phyloP scores from a whole-genome alignment of 768 basidiomycete species.

The Serendipita sp. region DNA sequence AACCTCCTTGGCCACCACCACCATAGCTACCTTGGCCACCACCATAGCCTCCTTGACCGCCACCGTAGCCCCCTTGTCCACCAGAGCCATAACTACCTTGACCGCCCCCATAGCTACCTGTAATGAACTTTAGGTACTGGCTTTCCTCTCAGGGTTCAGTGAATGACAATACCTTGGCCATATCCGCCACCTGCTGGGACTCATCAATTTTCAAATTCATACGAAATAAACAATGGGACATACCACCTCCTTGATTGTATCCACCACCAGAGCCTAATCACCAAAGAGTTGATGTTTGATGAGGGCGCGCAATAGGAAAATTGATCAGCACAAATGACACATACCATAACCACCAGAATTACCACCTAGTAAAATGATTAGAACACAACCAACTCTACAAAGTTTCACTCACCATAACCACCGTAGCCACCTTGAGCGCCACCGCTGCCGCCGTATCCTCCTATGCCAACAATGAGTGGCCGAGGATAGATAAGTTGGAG shows the following conservation, averaged over 20 bases:
- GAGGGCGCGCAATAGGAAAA: not conserved
- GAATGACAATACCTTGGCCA: not conserved
- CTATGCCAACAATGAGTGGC: slow-evolving; percentile 11
- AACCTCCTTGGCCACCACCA: not conserved
- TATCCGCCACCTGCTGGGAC: not conserved
- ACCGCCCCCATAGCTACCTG: no score
- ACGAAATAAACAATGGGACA: no score
- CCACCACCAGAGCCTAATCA: not conserved
- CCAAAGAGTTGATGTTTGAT: not conserved
- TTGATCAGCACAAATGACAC: not conserved
- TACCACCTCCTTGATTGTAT: not conserved
- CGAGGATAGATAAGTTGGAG: no score
- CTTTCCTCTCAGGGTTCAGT: no score
- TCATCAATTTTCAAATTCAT: no score
- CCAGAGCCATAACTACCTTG: no score
- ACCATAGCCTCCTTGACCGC: not conserved
- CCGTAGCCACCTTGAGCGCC: slow-evolving; percentile 15
- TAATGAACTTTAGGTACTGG: no score
- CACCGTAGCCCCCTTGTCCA: not conserved
- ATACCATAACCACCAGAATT: not conserved
- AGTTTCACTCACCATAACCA: not conserved
- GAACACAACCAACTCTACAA: not conserved
- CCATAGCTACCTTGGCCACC: not conserved
- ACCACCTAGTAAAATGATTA: not conserved
- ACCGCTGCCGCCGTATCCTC: slow-evolving; percentile 20